A percentile compares a stretch with the other conserved stretches of the same genome.
Evolutionary conservation across 768 basidiomycete species (phyloP).

Genomic region (Boletellus sp.): DNA sequence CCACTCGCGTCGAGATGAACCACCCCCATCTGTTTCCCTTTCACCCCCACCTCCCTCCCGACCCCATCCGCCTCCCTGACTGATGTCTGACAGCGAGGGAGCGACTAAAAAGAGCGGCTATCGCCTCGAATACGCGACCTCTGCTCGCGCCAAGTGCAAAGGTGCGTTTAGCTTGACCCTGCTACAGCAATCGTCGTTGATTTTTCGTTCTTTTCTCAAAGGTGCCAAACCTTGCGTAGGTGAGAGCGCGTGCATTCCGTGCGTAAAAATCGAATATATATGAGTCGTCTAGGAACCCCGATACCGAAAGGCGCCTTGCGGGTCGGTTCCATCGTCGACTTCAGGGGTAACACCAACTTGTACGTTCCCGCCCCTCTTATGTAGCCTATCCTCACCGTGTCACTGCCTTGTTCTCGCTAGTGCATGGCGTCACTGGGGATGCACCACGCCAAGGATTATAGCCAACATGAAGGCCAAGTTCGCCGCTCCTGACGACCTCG

Average conservation of each 20-base stretch:
- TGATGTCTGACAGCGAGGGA: constrained; percentile 37
- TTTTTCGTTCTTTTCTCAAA: constrained; percentile 31
- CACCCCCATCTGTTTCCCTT: constrained; percentile 31
- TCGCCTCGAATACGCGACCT: constrained; percentile 72
- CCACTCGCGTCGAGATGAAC: constrained; percentile 39
- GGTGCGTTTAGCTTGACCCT: constrained; percentile 40
- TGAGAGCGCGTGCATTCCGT: constrained; percentile 28
- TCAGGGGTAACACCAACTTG: constrained; percentile 68
- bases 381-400: background rate
- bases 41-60: constrained; percentile 22
- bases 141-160: constrained; percentile 73
- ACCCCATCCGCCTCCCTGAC: constrained; percentile 17
- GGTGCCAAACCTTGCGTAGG: constrained; percentile 77
- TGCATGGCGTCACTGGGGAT: constrained; percentile 91
- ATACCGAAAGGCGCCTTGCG: constrained; percentile 73
- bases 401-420: constrained; percentile 32
- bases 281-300: constrained; percentile 48
- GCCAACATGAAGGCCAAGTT: constrained; percentile 65
- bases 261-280: constrained; percentile 8
- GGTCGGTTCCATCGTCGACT: constrained; percentile 70
- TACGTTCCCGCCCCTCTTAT: constrained; percentile 31
- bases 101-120: constrained; percentile 47
- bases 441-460: constrained; percentile 66
- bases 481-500: constrained; percentile 61
- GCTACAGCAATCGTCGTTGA: constrained; percentile 21